These are phyloP conservation scores for Asterionellopsis glacialis DNA, from an alignment of 108 stramenopile species.

Conservation along the genomic window DNA sequence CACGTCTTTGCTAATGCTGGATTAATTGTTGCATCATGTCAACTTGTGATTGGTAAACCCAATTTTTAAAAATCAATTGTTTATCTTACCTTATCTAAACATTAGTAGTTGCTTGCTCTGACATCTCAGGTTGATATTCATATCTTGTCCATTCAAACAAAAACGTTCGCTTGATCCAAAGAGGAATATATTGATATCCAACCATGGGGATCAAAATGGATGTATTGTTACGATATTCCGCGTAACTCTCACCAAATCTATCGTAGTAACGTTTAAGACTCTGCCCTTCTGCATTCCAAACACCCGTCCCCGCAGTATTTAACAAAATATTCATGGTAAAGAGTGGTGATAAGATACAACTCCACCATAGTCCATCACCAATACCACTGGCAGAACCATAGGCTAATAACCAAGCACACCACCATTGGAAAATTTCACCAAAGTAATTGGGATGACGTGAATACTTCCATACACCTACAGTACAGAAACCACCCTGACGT, in stretches of 20 bases:
- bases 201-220: conserved; percentile 56
- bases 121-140: conserved; percentile 38
- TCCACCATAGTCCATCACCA: conserved; percentile 3
- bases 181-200: conserved; percentile 42
- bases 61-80: too few species aligned
- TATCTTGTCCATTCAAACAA: conserved; percentile 62
- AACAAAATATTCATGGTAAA: conserved; percentile 62
- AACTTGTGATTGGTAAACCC: too few species aligned
- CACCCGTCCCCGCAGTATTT: conserved; percentile 44
- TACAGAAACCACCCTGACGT: conserved; percentile 50
- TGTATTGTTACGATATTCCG: conserved; percentile 43
- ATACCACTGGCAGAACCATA: conserved; percentile 23
- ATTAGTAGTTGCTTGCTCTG: too few species aligned
- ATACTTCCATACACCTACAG: conserved; percentile 45
- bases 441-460: conserved; percentile 74
- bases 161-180: conserved; percentile 38
- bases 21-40: too few species aligned
- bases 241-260: conserved; percentile 31
- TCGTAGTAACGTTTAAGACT: conserved; percentile 63
- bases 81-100: too few species aligned
- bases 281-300: conserved; percentile 64
- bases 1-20: too few species aligned
- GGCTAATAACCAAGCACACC: conserved; percentile 37
- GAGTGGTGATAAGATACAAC: conserved; percentile 43
- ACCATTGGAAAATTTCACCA: conserved; percentile 73